Conservation (phyloP, 208 protist genomes). For the Porcisia hertigi region DNA sequence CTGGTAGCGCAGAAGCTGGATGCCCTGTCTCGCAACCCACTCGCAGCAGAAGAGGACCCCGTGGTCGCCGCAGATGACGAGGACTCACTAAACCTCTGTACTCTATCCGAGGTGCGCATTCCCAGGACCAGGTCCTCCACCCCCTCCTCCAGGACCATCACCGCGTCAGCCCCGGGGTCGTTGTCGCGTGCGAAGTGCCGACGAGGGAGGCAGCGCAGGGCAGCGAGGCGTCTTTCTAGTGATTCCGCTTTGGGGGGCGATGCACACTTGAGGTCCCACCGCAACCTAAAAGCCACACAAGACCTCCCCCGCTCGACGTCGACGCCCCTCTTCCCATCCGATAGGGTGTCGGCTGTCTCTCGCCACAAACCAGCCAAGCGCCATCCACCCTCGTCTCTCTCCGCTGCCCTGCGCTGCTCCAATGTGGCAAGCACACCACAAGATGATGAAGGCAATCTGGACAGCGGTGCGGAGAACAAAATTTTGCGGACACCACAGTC, state of each 20-base stretch:
- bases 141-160: neutral
- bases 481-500: neutral
- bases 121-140: neutral
- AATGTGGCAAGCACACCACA: no score
- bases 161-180: neutral
- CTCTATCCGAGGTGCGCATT: neutral
- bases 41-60: neutral
- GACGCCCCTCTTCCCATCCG: no score
- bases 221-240: neutral
- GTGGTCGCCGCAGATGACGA: neutral
- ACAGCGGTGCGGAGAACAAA: neutral
- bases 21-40: conserved; percentile 3
- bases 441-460: no score
- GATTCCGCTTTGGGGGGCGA: neutral
- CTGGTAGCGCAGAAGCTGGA: conserved; percentile 25
- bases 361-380: no score
- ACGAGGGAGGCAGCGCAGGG: neutral
- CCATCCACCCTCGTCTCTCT: no score
- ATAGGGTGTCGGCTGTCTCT: no score
- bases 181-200: neutral
- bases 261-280: conserved; percentile 11
- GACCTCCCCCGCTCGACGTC: no score
- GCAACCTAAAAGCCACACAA: neutral
- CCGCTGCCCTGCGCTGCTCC: no score
- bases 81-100: conserved; percentile 13